These are phyloP conservation scores for Penicillium brasilianum DNA, from an alignment of 2,329 filamentous ascomycete genomes.

Conservation along the genomic window DNA sequence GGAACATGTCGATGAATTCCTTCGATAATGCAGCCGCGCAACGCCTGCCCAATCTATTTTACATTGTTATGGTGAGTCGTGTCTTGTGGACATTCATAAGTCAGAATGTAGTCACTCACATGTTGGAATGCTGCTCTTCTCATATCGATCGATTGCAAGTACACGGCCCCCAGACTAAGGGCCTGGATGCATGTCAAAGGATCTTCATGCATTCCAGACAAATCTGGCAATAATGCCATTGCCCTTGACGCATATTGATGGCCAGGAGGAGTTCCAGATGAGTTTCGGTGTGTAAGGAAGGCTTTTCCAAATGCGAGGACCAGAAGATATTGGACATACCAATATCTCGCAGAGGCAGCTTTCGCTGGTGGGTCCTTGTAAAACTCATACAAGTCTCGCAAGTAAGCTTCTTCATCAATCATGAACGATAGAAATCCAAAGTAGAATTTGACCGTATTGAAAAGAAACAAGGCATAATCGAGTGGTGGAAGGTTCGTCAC, in stretches of 20 bases:
- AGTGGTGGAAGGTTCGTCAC: constrained; percentile 54
- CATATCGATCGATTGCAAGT: constrained; percentile 51
- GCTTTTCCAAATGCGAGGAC: constrained; percentile 63
- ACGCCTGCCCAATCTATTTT: constrained; percentile 34
- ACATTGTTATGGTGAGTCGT: neutral
- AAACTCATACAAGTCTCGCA: constrained; percentile 47
- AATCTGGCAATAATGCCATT: constrained; percentile 47
- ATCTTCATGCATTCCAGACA: constrained; percentile 40
- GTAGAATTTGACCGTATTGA: constrained; percentile 63
- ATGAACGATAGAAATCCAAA: constrained; percentile 60
- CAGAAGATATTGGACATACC: constrained; percentile 60
- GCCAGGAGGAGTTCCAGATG: constrained; percentile 40
- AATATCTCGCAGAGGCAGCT: constrained; percentile 44
- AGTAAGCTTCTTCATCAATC: constrained; percentile 57
- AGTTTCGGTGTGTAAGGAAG: constrained; percentile 49
- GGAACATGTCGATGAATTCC: constrained; percentile 36
- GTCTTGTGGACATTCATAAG: neutral
- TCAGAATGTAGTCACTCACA: constrained; percentile 30
- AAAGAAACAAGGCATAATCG: constrained; percentile 59
- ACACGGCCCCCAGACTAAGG: constrained; percentile 44
- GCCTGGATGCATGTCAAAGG: constrained; percentile 42
- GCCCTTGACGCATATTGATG: constrained; percentile 48
- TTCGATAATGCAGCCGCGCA: constrained; percentile 36
- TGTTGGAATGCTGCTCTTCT: constrained; percentile 47
- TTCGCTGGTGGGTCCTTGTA: constrained; percentile 43